These are phyloP conservation scores for Aspergillus melleus DNA, from an alignment of 2,329 filamentous ascomycete species.

Conservation along the genomic window DNA sequence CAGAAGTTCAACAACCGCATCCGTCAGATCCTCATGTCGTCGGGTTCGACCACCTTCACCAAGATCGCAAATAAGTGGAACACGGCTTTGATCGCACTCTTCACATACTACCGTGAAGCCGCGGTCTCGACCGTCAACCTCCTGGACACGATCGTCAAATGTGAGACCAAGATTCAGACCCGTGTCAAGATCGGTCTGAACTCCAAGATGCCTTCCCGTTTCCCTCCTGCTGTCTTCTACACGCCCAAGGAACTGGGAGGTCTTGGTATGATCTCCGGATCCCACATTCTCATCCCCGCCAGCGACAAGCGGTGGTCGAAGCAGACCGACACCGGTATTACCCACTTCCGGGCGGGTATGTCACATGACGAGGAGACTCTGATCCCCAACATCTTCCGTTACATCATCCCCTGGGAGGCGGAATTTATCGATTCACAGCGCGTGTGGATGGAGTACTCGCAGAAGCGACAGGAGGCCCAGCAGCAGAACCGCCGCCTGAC, in stretches of 20 bases:
- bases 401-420: conserved; percentile 98
- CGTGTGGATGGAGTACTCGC: conserved; percentile 98
- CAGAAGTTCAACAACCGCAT: conserved; percentile 99
- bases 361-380: conserved; percentile 96
- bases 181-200: conserved; percentile 98
- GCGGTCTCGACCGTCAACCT: conserved; percentile 93
- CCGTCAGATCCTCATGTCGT: conserved; percentile 97
- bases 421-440: conserved; percentile 99
- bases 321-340: conserved; percentile 95
- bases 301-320: conserved; percentile 98
- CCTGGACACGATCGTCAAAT: conserved; percentile 97
- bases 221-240: conserved; percentile 97
- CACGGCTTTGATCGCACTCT: conserved; percentile 91
- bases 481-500: conserved; percentile 95
- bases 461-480: conserved; percentile 94
- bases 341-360: conserved; percentile 97
- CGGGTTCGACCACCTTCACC: conserved; percentile 97
- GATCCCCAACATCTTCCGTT: conserved; percentile 98
- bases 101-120: conserved; percentile 97
- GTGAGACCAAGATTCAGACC: conserved; percentile 98
- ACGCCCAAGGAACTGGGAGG: conserved; percentile 97
- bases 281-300: conserved; percentile 93
- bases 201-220: conserved; percentile 98
- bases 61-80: conserved; percentile 99
- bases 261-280: conserved; percentile 97